A percentile compares a stretch with the other conserved stretches of the same genome.
Conservation (phyloP, 768 basidiomycete genomes). For the Tremella fuciformis region DNA sequence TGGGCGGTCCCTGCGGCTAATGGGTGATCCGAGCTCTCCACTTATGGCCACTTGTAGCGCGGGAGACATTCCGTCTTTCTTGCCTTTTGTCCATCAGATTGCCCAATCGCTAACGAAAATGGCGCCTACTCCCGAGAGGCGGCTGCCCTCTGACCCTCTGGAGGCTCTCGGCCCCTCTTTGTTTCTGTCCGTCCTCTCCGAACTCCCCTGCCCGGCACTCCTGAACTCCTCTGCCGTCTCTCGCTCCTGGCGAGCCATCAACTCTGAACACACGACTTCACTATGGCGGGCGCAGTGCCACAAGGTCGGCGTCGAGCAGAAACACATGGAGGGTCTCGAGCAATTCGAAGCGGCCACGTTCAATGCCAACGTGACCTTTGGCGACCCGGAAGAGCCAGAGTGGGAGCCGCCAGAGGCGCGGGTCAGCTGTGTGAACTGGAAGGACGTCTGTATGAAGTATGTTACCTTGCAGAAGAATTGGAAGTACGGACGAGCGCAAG, state of each 20-base stretch:
- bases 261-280: constrained; percentile 3
- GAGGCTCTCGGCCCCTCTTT: constrained; percentile 26
- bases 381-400: constrained; percentile 15
- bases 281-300: constrained; percentile 24
- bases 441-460: constrained; percentile 14
- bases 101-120: no score
- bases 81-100: not conserved
- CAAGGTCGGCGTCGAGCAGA: constrained; percentile 12
- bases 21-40: no score
- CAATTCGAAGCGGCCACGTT: not conserved
- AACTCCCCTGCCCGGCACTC: constrained; percentile 21
- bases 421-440: constrained; percentile 28
- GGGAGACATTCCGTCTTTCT: no score
- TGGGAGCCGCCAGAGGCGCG: constrained; percentile 1
- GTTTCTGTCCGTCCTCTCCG: constrained; percentile 27
- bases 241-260: constrained; percentile 18
- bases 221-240: constrained; percentile 14
- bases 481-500: constrained; percentile 23
- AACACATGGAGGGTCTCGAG: constrained; percentile 9
- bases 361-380: not conserved
- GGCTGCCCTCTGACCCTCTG: constrained; percentile 10
- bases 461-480: constrained; percentile 25
- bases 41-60: no score
- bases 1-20: no score
- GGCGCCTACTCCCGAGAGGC: no score